Evolutionary conservation across 129 eudicot genomes (phyloP), one percentile per base, ranked within the genome.

Genomic region (Flaveria ramosissima): DNA sequence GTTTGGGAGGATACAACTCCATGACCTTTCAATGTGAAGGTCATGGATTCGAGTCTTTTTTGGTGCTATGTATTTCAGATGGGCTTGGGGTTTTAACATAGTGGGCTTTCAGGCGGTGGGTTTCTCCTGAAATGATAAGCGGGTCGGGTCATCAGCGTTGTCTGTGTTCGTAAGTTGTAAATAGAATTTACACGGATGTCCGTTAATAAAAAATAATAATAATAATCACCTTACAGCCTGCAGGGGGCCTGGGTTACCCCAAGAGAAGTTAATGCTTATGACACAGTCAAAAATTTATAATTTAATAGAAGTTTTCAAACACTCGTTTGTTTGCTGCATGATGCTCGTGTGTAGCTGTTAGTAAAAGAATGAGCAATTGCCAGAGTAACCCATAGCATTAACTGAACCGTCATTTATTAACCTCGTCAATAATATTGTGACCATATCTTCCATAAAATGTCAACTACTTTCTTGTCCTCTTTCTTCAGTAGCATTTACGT

Each of bases 371-470:
- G 70, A 64, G 27, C 10, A 72, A 55, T 57, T 20, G 46, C 62
- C 63, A 50, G 26, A 26, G 61, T 46, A 46, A 30, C 19, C 13
- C 47, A 75, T 32, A 19, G 47, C 61, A 75, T 75, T 63, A 63
- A 48, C 9, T 76, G 73, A 63, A 48, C 12, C 21, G 50, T 64
- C 72, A 76, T 64, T 76, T 9, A 76, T 6, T 76, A 42, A 45
- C 46, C 24, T 65, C 80, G 66, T 66, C 21, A 51, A 68, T 76
- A 43, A 66, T 46, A 2, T 15, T 17, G 15, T 39, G 1, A 15
- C 32, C 80, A 76, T 64, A 50, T 48, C 65, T 65, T 48, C 74
- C 80, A 51, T 66, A 76, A 50, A 48, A 65, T 64, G 80, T 65
- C 80, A 76, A 76, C 73, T 32, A 76, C 65, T 45, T 53, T 63